Conservation (phyloP, 2,329 filamentous ascomycete genomes). For the Fusarium begoniae region DNA sequence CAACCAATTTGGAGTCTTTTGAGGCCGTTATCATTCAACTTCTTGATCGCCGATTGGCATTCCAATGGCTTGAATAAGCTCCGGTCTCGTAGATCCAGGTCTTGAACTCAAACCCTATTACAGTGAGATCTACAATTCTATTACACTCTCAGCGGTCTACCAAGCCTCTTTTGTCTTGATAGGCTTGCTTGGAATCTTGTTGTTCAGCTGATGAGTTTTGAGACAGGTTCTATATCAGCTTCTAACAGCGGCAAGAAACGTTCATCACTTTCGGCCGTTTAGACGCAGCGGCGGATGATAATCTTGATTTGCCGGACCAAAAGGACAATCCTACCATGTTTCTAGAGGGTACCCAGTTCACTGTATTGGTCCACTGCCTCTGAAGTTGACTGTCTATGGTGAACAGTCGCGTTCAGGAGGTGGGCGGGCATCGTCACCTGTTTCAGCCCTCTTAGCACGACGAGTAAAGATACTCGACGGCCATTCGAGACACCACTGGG, state of each 20-base stretch:
- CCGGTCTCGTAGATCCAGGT: background rate
- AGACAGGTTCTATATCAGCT: background rate
- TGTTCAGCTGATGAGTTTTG: background rate
- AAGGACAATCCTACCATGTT: too few relatives aligned
- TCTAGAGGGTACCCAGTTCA: background rate
- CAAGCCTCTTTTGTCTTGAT: background rate
- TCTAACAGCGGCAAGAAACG: background rate
- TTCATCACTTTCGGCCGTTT: background rate
- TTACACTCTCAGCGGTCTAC: background rate
- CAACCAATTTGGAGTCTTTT: rapidly evolving
- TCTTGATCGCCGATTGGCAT: background rate
- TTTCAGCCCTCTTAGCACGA: background rate
- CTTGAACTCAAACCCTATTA: background rate
- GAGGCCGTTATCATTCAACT: background rate
- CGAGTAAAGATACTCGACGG: background rate
- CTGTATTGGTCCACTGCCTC: too few relatives aligned
- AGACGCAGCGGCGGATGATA: too few relatives aligned
- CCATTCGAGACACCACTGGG: background rate
- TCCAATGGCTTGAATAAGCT: background rate
- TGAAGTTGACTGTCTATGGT: background rate
- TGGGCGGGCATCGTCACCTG: background rate
- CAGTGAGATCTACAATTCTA: background rate
- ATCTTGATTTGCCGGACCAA: background rate
- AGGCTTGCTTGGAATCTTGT: background rate
- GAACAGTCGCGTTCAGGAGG: background rate